Evolutionary conservation across 2,329 filamentous ascomycete genomes (phyloP), one percentile per base, ranked within the genome.

Genomic region (Fusarium phyllophilum): DNA sequence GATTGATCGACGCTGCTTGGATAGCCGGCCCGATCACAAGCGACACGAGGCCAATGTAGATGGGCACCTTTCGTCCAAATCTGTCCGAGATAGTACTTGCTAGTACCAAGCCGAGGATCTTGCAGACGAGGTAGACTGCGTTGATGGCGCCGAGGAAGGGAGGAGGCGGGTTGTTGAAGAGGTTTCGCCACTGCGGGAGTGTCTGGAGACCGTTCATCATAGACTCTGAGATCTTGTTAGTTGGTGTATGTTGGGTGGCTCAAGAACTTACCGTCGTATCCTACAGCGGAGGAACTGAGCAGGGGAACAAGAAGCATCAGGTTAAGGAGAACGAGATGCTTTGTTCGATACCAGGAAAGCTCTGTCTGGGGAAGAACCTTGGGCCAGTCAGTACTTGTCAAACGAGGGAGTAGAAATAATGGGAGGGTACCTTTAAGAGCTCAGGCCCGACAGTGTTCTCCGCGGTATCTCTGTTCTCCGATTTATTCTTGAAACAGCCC

Each of bases 181-280:
- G 26, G 42, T 26, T 45, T 45, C 42, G 42, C 42, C 24, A 45
- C 8, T 45, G 42, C 24, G 42, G 42, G 24, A 45, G 42, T 45
- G 42, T 45, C 12, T 45, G 24, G 24, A 45, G 42, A 20, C 42
- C 42, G 17, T 45, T 45, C 42, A 45, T 45, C n/a, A 45, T 45
- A 45, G 42, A 45, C 17, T 17, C n/a, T 41, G 8, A 7, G 8
- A 41, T n/a, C 1, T 0, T 41, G 39, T 41, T 9, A 41, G 42
- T 18, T 18, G 17, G 0, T 26, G n/a, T 11, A 18, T 45, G 17
- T 0, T 13, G 11, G 26, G 7, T 8, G n/a, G 5, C n/a, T 9
- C 18, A 5, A 26, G 6, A 2, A 9, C 1, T 45, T 18, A 26
- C 42, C 42, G 0, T 45, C 42, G 17, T 45, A 45, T 8, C 42